Conservation (phyloP, 495 filamentous ascomycete species). For the Penicillium argentinense region DNA sequence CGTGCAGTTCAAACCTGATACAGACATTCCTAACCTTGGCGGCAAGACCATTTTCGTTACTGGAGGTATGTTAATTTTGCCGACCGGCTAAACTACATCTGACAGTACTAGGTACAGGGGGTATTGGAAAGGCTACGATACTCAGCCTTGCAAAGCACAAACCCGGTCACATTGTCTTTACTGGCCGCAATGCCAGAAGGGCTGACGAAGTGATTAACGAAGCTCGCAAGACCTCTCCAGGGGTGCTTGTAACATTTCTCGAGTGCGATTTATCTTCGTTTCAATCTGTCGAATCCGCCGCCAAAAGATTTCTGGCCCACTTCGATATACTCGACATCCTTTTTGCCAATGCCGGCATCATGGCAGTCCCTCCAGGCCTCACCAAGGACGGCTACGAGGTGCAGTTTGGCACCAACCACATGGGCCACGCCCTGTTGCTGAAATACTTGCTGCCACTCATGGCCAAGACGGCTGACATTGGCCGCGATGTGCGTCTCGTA, state of each 20-base stretch:
- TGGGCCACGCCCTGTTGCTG: constrained; percentile 3
- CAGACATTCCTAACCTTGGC: not conserved
- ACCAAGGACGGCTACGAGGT: constrained; percentile 2
- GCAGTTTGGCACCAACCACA: constrained; percentile 4
- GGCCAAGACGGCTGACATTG: not conserved
- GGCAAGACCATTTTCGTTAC: constrained; percentile 1
- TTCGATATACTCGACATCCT: not conserved
- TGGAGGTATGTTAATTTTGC: not conserved
- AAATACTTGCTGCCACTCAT: constrained; percentile 1
- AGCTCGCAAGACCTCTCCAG: not conserved
- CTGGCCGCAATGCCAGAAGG: not conserved
- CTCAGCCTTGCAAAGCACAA: not conserved
- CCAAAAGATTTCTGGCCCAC: not conserved
- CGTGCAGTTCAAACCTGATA: not conserved
- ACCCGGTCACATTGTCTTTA: constrained; percentile 3
- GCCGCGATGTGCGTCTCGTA: constrained; percentile 1
- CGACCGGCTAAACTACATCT: not conserved
- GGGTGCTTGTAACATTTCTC: not conserved
- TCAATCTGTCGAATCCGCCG: not conserved
- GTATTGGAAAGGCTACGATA: not conserved
- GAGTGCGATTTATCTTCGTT: constrained; percentile 5
- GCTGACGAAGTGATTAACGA: not conserved
- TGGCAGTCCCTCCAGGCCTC: not conserved
- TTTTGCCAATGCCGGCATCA: constrained; percentile 3
- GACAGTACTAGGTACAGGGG: not conserved